Percentiles rank a stretch among this genome's conserved stretches.
phyloP scores from a whole-genome alignment of 2,329 filamentous ascomycete genomes.

The Ophiocordyceps polyrhachis-furcata region DNA sequence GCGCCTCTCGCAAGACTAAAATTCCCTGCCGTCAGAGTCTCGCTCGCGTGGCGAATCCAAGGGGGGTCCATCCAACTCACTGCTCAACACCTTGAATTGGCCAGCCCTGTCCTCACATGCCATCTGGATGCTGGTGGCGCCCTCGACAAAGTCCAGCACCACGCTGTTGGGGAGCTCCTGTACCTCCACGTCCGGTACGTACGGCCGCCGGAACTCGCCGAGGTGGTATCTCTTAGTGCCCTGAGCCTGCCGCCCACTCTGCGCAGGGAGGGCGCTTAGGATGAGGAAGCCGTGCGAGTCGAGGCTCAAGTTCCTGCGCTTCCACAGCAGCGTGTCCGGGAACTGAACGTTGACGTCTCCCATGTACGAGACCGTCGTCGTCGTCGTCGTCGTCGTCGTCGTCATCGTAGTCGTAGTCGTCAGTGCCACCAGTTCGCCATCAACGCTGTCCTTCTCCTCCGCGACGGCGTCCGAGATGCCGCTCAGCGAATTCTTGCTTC shows the following conservation, averaged over 20 bases:
- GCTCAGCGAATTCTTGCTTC: slow-evolving; percentile 24
- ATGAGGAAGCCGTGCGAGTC: slow-evolving; percentile 72
- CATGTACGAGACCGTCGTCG: slow-evolving; percentile 44
- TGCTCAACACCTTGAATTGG: slow-evolving; percentile 33
- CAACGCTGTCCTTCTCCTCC: slow-evolving; percentile 21
- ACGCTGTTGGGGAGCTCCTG: slow-evolving; percentile 86
- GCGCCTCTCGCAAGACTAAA: not conserved
- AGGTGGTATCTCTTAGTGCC: slow-evolving; percentile 65
- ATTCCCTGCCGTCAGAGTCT: not conserved
- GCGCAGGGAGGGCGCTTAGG: slow-evolving; percentile 43
- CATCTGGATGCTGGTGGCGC: slow-evolving; percentile 41
- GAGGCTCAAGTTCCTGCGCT: slow-evolving; percentile 72
- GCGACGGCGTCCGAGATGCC: slow-evolving; percentile 29
- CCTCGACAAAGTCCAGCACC: slow-evolving; percentile 39
- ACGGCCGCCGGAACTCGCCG: slow-evolving; percentile 62
- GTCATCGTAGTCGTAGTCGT: slow-evolving; percentile 3
- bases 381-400: slow-evolving; percentile 12
- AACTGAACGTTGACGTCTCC: slow-evolving; percentile 95
- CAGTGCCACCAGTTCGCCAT: slow-evolving; percentile 1
- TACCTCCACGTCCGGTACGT: slow-evolving; percentile 72
- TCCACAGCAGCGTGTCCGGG: slow-evolving; percentile 91
- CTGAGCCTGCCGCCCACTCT: slow-evolving; percentile 26
- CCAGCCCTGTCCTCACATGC: slow-evolving; percentile 43
- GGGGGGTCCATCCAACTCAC: slow-evolving; percentile 21
- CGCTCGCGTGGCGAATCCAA: not conserved